Evolutionary conservation across 2,329 filamentous ascomycete species (phyloP), one percentile per base, ranked within the genome.

Genomic region (Ramichloridium luteum): DNA sequence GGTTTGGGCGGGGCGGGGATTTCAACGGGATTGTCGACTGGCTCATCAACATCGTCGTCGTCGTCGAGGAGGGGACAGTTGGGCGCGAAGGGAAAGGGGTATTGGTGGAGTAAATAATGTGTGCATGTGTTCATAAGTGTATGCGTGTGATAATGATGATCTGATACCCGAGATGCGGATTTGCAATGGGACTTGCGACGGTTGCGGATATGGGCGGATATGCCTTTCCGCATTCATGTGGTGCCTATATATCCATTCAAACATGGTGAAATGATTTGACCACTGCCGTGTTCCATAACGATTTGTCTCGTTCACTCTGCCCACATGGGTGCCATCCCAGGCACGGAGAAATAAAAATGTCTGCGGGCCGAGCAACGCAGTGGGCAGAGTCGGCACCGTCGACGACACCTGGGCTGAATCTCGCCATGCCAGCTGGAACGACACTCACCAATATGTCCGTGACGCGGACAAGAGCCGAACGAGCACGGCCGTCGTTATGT

Each of bases 71-170:
- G 25, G 30, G 26, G 10, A 45, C 35, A 31, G 35, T 32, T 8
- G 36, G 35, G 8, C 23, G 16, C 23, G 28, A 15, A 14, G 16
- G 29, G 25, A 13, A 32, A 38, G 34, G 43, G 43, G n/a, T 48
- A 49, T 30, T 49, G 48, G 49, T 50, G 48, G 48, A 50, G 48
- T 40, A 44, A 37, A 27, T 50, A 43, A 31, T 28, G 20, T 30
- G 16, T 22, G 13, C n/a, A n/a, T 22, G 5, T 28, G 25, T 27
- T 26, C 16, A 33, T 23, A 32, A 27, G 25, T 14, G 25, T 27
- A 15, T 14, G 25, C 10, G 25, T n/a, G 25, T 10, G 25, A 15
- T 27, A 27, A 10, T 13, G 25, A 12, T 8, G 2, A 15, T 27
- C 11, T 9, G 25, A 10, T 27, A 25, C n/a, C 23, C 23, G 13